A percentile compares a stretch with the other conserved stretches of the same genome.
Evolutionary conservation across 371 early-diverging fungal species (phyloP).

Genomic region (Mucor circinelloides): DNA sequence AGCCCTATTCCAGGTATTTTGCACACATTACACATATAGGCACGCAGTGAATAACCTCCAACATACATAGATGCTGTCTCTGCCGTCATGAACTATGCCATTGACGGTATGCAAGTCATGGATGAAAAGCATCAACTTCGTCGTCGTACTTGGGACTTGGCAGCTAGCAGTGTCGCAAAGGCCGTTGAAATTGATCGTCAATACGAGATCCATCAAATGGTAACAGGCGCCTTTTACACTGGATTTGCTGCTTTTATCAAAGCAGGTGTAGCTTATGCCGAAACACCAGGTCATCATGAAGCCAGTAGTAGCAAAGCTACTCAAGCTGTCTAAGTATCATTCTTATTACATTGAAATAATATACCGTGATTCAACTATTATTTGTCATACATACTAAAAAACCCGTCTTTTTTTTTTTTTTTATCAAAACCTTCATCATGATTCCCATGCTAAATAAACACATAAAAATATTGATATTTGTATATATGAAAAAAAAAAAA

Average conservation of each 20-base stretch:
- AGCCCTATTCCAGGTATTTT: constrained; percentile 61
- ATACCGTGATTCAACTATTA: not conserved
- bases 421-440: not conserved
- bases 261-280: constrained; percentile 64
- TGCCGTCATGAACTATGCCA: constrained; percentile 42
- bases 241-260: constrained; percentile 56
- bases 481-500: not conserved
- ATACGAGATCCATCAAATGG: constrained; percentile 61
- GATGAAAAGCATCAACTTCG: constrained; percentile 57
- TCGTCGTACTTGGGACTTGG: constrained; percentile 55
- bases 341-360: not conserved
- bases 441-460: not conserved
- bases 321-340: not conserved
- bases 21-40: not conserved
- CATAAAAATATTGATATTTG: not conserved
- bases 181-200: constrained; percentile 61
- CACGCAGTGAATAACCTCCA: not conserved
- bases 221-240: constrained; percentile 54
- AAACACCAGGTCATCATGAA: constrained; percentile 40
- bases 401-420: not conserved
- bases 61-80: constrained; percentile 42
- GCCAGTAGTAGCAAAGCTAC: not conserved
- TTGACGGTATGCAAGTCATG: constrained; percentile 42
- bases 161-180: constrained; percentile 46
- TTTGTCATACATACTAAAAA: not conserved